Evolutionary conservation across 352 stramenopile species (phyloP).

Genomic region (Hyaloperonospora brassicae): DNA sequence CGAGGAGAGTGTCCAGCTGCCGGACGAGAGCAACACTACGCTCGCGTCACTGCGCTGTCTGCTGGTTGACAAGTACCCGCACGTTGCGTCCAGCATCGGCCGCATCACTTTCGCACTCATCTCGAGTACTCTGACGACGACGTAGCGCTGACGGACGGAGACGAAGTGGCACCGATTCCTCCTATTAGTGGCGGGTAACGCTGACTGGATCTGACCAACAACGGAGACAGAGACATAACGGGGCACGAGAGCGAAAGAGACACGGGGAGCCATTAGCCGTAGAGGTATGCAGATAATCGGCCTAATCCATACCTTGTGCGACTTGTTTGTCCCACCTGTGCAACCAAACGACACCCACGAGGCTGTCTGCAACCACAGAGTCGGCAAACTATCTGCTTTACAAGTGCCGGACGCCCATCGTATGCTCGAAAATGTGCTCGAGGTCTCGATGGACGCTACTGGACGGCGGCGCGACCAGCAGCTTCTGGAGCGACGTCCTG

Average conservation of each 20-base stretch:
- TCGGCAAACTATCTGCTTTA: slow-evolving; percentile 4
- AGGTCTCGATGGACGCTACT: slow-evolving; percentile 34
- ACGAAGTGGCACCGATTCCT: slow-evolving; percentile 78
- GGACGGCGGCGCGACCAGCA: slow-evolving; percentile 29
- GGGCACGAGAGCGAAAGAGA: background rate
- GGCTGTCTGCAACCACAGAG: slow-evolving; percentile 11
- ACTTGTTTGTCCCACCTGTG: background rate
- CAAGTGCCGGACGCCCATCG: slow-evolving; percentile 32
- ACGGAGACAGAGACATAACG: too few species aligned
- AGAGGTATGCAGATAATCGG: slow-evolving; percentile 11
- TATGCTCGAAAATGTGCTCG: slow-evolving; percentile 67
- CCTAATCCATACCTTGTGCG: slow-evolving; percentile 2
- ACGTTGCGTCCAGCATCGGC: slow-evolving; percentile 33
- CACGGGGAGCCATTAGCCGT: background rate
- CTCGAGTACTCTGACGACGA: slow-evolving; percentile 63
- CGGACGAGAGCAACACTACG: slow-evolving; percentile 14
- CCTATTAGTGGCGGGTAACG: slow-evolving; percentile 49
- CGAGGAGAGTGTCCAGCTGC: slow-evolving; percentile 48
- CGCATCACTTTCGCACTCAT: slow-evolving; percentile 59
- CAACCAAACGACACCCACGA: background rate
- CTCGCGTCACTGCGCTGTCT: slow-evolving; percentile 33
- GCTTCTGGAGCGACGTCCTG: slow-evolving; percentile 17
- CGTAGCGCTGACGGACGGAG: slow-evolving; percentile 38
- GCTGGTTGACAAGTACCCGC: slow-evolving; percentile 47
- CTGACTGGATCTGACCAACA: background rate